phyloP scores from a whole-genome alignment of 2,329 filamentous ascomycete species.

The Biscogniauxia sp. region DNA sequence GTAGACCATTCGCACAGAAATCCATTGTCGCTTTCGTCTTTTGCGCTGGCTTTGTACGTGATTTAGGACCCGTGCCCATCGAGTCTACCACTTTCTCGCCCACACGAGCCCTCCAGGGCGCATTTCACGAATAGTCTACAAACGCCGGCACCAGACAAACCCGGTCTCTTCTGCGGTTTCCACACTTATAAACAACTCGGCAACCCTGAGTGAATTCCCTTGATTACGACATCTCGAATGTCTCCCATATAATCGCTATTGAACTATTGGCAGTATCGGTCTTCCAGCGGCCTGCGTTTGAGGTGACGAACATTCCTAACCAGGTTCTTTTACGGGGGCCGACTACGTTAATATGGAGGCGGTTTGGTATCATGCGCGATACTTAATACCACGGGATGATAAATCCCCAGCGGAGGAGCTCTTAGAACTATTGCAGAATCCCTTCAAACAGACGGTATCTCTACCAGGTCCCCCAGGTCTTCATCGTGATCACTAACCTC shows the following conservation, averaged over 20 bases:
- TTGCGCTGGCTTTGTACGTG: background rate
- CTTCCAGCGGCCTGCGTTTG: background rate
- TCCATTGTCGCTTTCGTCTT: background rate
- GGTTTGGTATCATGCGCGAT: conserved; percentile 11
- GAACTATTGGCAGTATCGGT: background rate
- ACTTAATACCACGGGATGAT: conserved; percentile 14
- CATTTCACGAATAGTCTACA: background rate
- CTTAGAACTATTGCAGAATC: conserved; percentile 48
- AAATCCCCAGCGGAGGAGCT: conserved; percentile 42
- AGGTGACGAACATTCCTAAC: background rate
- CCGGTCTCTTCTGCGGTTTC: background rate
- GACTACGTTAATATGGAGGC: conserved; percentile 15
- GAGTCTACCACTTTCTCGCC: background rate
- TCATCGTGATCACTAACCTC: conserved; percentile 5
- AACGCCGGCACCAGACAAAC: background rate
- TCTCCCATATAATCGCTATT: background rate
- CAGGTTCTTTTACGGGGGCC: background rate
- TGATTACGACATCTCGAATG: background rate
- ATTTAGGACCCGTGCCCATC: background rate
- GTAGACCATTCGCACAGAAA: background rate
- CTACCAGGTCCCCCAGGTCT: background rate
- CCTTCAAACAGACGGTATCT: conserved; percentile 47
- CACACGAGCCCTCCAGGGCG: background rate
- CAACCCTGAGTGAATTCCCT: too few relatives aligned
- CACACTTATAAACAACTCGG: too few relatives aligned